Percentiles rank a stretch among this genome's conserved stretches.
Conservation (phyloP, 257 asterid species). For the Scutellaria baicalensis region DNA sequence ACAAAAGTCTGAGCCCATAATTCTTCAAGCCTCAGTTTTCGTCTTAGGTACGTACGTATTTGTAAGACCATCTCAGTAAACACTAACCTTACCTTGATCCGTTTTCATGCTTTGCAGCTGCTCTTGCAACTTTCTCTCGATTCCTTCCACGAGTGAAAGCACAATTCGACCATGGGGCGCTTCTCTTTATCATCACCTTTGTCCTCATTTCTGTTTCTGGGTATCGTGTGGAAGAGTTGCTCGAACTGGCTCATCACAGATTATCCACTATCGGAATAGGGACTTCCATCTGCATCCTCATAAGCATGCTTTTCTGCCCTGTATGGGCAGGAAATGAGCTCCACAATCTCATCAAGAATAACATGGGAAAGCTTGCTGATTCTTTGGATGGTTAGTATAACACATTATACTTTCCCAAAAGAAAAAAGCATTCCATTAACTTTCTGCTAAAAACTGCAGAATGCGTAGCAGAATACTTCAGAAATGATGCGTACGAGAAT, state of each 20-base stretch:
- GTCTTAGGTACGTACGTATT: conserved; percentile 49
- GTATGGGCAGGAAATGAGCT: conserved; percentile 78
- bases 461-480: conserved; percentile 34
- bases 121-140: conserved; percentile 58
- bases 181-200: conserved; percentile 68
- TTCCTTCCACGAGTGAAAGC: conserved; percentile 59
- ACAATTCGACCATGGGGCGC: conserved; percentile 58
- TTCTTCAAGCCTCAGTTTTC: conserved; percentile 59
- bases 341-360: conserved; percentile 39
- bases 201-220: conserved; percentile 66
- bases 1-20: conserved; percentile 34
- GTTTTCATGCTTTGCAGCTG: conserved; percentile 47
- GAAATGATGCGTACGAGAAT: conserved; percentile 17
- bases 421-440: not conserved
- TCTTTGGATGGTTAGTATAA: conserved; percentile 52
- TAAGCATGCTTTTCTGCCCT: conserved; percentile 47
- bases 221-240: conserved; percentile 51
- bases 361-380: conserved; percentile 63
- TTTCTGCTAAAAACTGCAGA: conserved; percentile 20
- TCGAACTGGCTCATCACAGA: conserved; percentile 54
- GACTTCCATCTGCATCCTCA: conserved; percentile 48
- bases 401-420: not conserved
- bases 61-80: not conserved
- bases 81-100: not conserved
- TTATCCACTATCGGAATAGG: conserved; percentile 61